A percentile compares a stretch with the other conserved stretches of the same genome.
These are phyloP conservation scores for Melaleuca quinquenervia DNA, from an alignment of 345 rosid species.

Conservation along the genomic window DNA sequence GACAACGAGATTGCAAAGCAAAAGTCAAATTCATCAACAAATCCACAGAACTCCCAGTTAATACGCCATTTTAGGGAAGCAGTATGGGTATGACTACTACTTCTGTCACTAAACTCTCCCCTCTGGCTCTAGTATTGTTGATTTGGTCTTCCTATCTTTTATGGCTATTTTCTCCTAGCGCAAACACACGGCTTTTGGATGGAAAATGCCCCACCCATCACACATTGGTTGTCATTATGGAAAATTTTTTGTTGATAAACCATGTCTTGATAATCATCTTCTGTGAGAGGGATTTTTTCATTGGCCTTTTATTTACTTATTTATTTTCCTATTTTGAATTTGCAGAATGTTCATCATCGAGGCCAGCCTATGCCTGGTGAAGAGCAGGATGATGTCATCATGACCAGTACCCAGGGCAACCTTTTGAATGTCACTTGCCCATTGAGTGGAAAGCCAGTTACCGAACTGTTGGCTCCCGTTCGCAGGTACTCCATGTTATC, in stretches of 20 bases:
- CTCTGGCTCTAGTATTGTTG: background rate
- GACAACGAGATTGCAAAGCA: conserved; percentile 42
- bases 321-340: background rate
- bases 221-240: background rate
- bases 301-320: background rate
- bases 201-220: background rate
- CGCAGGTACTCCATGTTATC: conserved; percentile 43
- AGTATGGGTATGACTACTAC: conserved; percentile 53
- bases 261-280: background rate
- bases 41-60: conserved; percentile 30
- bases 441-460: conserved; percentile 65
- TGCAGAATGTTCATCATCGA: conserved; percentile 81
- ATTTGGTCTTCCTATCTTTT: background rate
- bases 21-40: conserved; percentile 31
- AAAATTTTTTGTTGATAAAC: background rate
- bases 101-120: background rate
- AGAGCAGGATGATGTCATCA: conserved; percentile 76
- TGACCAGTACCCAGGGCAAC: conserved; percentile 78
- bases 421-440: conserved; percentile 71
- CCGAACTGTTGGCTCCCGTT: conserved; percentile 72
- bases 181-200: background rate
- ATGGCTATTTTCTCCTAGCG: background rate
- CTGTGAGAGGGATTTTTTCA: background rate
- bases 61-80: conserved; percentile 72
- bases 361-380: conserved; percentile 93